phyloP scores from a whole-genome alignment of 2,329 filamentous ascomycete genomes.

The Xylaria sp. region DNA sequence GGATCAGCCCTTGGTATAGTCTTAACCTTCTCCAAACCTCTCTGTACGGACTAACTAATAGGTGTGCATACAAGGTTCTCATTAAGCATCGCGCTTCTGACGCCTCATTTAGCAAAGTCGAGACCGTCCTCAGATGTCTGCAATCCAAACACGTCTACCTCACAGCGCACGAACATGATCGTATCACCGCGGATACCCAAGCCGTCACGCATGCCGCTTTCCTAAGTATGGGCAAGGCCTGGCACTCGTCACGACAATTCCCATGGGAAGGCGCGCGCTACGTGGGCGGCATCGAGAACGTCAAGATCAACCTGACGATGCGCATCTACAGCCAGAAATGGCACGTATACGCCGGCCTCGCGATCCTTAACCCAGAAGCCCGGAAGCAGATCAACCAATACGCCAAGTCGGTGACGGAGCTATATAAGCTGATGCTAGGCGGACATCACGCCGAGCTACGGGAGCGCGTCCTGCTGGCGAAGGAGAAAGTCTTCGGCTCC shows the following conservation, averaged over 20 bases:
- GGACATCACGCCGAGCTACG: conserved; percentile 81
- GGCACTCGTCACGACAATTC: conserved; percentile 94
- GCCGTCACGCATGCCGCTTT: conserved; percentile 98
- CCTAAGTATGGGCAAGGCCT: conserved; percentile 96
- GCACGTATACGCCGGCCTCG: conserved; percentile 98
- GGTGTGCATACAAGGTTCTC: conserved; percentile 63
- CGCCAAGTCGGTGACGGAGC: conserved; percentile 87
- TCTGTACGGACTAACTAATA: background rate
- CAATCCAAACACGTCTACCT: conserved; percentile 88
- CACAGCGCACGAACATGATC: conserved; percentile 87
- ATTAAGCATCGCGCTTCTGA: conserved; percentile 92
- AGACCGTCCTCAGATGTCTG: conserved; percentile 83
- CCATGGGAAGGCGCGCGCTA: conserved; percentile 98
- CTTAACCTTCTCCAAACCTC: background rate
- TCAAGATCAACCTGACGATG: conserved; percentile 97
- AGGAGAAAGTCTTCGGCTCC: conserved; percentile 76
- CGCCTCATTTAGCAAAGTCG: conserved; percentile 79
- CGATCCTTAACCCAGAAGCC: conserved; percentile 94
- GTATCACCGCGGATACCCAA: conserved; percentile 97
- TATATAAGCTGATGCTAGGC: conserved; percentile 97
- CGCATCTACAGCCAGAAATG: conserved; percentile 99
- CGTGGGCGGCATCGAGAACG: conserved; percentile 96
- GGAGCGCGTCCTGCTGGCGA: conserved; percentile 70
- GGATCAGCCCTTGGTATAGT: conserved; percentile 84
- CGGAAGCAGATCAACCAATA: conserved; percentile 95